phyloP scores from a whole-genome alignment of 768 basidiomycete species.

The Tricholoma sp. region DNA sequence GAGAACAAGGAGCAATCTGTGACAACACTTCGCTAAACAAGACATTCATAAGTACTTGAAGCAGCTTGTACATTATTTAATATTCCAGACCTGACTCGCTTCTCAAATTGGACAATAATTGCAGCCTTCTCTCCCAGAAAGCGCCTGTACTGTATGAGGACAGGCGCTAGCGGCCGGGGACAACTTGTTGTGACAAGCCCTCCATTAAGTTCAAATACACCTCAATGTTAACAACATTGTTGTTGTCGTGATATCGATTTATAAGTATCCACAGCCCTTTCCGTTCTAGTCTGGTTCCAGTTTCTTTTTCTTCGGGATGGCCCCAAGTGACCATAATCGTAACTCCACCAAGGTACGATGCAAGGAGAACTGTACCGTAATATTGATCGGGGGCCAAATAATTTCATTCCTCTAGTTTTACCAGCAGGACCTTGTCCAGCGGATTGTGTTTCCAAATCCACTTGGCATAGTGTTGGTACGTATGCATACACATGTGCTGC shows the following conservation, averaged over 20 bases:
- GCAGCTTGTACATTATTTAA: too few species aligned
- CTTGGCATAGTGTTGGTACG: constrained; percentile 67
- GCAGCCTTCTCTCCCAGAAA: too few species aligned
- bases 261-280: not conserved
- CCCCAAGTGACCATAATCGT: constrained; percentile 6
- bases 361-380: not conserved
- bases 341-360: constrained; percentile 15
- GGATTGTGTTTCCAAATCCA: constrained; percentile 31
- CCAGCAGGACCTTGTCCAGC: constrained; percentile 62
- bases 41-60: too few species aligned
- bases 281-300: not conserved
- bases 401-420: constrained; percentile 42
- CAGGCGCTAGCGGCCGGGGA: not conserved
- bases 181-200: too few species aligned
- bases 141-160: too few species aligned
- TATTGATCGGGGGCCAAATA: not conserved
- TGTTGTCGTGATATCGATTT: not conserved
- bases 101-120: too few species aligned
- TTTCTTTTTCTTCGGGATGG: constrained; percentile 6
- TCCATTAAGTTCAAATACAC: too few species aligned
- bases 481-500: not conserved
- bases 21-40: too few species aligned
- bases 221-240: not conserved
- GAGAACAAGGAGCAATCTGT: not conserved
- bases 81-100: too few species aligned